phyloP scores from a whole-genome alignment of 495 filamentous ascomycete genomes.

The Elasticomyces elasticus region DNA sequence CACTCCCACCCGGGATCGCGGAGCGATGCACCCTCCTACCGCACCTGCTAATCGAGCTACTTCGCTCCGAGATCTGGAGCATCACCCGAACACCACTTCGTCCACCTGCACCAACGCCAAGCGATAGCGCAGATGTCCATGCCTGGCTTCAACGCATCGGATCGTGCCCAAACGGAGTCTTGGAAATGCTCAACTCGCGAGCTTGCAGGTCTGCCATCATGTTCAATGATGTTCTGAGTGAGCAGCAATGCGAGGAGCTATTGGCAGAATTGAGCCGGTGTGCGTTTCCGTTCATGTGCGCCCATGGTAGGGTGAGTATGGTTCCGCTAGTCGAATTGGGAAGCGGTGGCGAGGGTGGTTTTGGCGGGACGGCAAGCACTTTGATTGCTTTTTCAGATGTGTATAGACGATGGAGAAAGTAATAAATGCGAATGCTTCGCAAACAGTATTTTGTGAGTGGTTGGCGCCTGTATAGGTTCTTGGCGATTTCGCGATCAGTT shows the following conservation, averaged over 20 bases:
- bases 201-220: slow-evolving; percentile 89
- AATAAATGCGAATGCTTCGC: neutral
- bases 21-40: slow-evolving; percentile 69
- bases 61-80: slow-evolving; percentile 64
- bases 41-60: slow-evolving; percentile 54
- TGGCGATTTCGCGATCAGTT: neutral
- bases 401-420: neutral
- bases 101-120: neutral
- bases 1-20: slow-evolving; percentile 59
- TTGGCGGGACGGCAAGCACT: neutral
- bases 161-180: slow-evolving; percentile 62
- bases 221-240: slow-evolving; percentile 76
- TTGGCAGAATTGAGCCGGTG: slow-evolving; percentile 54
- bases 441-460: neutral
- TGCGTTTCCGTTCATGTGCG: slow-evolving; percentile 87
- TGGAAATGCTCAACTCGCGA: slow-evolving; percentile 81
- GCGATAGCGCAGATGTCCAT: slow-evolving; percentile 2
- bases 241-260: slow-evolving; percentile 56
- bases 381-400: neutral
- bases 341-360: neutral
- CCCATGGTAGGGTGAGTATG: slow-evolving; percentile 36
- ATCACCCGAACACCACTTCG: neutral
- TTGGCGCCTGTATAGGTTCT: no score
- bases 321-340: slow-evolving; percentile 29
- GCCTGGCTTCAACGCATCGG: slow-evolving; percentile 52